Evolutionary conservation across 345 rosid species (phyloP).

Genomic region (Garcia nutans): DNA sequence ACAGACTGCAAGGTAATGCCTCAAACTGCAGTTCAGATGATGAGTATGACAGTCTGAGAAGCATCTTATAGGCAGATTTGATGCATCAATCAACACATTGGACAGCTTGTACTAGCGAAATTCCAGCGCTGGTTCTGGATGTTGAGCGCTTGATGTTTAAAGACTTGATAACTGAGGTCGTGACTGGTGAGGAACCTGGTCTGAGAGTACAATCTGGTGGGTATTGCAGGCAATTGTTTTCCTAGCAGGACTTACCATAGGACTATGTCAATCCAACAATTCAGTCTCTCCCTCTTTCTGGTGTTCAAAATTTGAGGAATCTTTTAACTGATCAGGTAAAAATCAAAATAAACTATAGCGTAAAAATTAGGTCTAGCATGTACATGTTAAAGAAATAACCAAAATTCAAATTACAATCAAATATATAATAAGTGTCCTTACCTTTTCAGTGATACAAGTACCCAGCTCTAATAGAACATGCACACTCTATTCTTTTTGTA

Average conservation of each 20-base stretch:
- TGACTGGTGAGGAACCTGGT: constrained; percentile 39
- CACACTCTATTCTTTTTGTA: neutral
- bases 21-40: constrained; percentile 43
- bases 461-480: neutral
- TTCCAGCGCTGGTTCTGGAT: constrained; percentile 59
- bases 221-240: constrained; percentile 17
- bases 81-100: constrained; percentile 47
- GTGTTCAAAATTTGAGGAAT: neutral
- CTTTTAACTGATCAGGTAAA: neutral
- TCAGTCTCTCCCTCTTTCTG: neutral
- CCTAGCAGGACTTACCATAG: neutral
- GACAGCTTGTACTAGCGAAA: constrained; percentile 47
- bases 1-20: constrained; percentile 48
- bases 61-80: constrained; percentile 53
- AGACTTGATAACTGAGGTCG: constrained; percentile 72
- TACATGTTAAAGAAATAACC: constrained; percentile 2
- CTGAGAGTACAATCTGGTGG: constrained; percentile 7
- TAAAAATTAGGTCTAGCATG: constrained; percentile 11
- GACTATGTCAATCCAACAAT: neutral
- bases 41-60: constrained; percentile 44
- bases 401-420: neutral
- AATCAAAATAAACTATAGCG: constrained; percentile 11
- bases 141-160: constrained; percentile 81
- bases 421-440: neutral
- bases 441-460: neutral